phyloP scores from a whole-genome alignment of 169 alveolate species.

The Plasmodium inui region DNA sequence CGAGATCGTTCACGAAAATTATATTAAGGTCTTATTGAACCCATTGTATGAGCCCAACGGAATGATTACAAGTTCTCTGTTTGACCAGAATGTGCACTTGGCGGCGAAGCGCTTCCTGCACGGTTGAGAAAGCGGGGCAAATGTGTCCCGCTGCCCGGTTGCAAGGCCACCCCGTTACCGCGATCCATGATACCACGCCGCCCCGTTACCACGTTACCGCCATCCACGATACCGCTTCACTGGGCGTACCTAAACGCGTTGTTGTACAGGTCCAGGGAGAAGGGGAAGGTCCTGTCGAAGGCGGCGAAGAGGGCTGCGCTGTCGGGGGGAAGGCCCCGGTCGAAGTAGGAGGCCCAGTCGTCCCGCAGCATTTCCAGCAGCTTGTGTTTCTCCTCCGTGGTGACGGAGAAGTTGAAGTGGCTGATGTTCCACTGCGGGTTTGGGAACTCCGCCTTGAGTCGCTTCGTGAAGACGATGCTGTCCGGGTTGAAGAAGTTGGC shows the following conservation, averaged over 20 bases:
- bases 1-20: conserved; percentile 88
- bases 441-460: conserved; percentile 32
- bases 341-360: background rate
- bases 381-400: conserved; percentile 22
- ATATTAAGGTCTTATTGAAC: conserved; percentile 82
- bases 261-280: conserved; percentile 30
- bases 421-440: conserved; percentile 21
- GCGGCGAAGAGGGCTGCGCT: background rate
- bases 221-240: too few species aligned
- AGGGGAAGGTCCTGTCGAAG: conserved; percentile 9
- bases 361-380: conserved; percentile 40
- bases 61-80: conserved; percentile 78
- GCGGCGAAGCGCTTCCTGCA: conserved; percentile 53
- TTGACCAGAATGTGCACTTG: conserved; percentile 66
- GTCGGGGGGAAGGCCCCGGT: background rate
- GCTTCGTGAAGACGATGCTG: conserved; percentile 48
- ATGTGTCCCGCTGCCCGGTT: background rate
- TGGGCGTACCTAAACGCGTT: conserved; percentile 8
- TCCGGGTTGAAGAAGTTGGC: conserved; percentile 47
- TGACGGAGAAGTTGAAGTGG: conserved; percentile 9
- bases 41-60: conserved; percentile 82
- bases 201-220: background rate
- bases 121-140: background rate
- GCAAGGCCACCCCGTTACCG: background rate
- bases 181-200: background rate